A percentile compares a stretch with the other conserved stretches of the same genome.
Evolutionary conservation across 2,329 filamentous ascomycete species (phyloP).

Genomic region (Grosmannia serpens): DNA sequence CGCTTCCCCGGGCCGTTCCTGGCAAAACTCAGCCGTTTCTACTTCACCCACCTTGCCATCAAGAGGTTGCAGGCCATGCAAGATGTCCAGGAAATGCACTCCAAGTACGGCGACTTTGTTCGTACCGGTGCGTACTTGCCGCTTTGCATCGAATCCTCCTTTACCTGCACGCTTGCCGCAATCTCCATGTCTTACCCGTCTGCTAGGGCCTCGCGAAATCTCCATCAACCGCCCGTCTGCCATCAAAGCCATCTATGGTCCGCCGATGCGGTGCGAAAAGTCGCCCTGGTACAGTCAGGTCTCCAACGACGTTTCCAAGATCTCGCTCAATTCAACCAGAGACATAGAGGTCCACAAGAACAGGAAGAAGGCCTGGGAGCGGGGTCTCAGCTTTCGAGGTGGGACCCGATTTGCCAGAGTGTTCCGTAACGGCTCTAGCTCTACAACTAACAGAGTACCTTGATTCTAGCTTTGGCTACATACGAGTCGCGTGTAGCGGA

Average conservation of each 20-base stretch:
- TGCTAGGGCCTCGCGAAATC: constrained; percentile 9
- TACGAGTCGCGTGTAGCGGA: neutral
- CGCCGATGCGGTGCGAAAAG: constrained; percentile 1
- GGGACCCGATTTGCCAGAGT: neutral
- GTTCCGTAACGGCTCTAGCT: too few species aligned
- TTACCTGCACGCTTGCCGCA: too few species aligned
- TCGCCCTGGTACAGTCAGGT: constrained; percentile 1
- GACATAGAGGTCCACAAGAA: neutral
- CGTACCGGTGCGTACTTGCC: neutral
- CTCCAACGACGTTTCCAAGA: neutral
- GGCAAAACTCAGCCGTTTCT: too few species aligned
- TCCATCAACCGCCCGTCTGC: constrained; percentile 6
- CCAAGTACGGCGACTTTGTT: constrained; percentile 2
- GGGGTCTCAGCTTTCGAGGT: neutral
- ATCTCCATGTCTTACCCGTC: neutral
- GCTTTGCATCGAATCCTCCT: neutral
- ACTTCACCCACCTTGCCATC: neutral
- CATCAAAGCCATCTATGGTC: constrained; percentile 2
- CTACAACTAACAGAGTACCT: neutral
- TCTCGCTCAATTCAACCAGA: neutral
- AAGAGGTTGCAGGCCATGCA: neutral
- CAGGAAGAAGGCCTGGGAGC: neutral
- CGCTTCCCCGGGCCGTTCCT: constrained; percentile 3
- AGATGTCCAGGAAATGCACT: too few species aligned
- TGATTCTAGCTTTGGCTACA: neutral